phyloP scores from a whole-genome alignment of 1,284 basidiomycete species.

The Cutaneotrichosporon sp. region DNA sequence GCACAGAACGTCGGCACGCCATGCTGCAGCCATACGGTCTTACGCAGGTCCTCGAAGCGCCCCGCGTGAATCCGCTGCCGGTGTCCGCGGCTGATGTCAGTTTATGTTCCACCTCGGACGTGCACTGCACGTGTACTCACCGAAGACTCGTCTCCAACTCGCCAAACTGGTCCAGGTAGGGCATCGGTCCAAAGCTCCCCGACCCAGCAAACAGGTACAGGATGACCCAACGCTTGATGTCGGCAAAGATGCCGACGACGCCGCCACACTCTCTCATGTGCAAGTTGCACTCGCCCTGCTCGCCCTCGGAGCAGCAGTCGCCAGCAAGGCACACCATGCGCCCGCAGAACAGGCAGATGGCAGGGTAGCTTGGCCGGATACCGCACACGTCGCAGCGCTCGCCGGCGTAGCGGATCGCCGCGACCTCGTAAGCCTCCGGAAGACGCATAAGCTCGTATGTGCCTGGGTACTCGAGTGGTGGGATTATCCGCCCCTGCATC shows the following conservation, averaged over 20 bases:
- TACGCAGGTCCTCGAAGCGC: slow-evolving; percentile 89
- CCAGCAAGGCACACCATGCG: slow-evolving; percentile 86
- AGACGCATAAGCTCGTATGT: slow-evolving; percentile 82
- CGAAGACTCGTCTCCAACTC: slow-evolving; percentile 92
- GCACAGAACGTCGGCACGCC: slow-evolving; percentile 88
- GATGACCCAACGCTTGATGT: slow-evolving; percentile 88
- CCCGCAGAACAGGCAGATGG: slow-evolving; percentile 91
- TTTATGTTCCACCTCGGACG: neutral
- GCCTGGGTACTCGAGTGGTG: slow-evolving; percentile 78
- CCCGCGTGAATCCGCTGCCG: slow-evolving; percentile 83
- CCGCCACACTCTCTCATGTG: slow-evolving; percentile 94
- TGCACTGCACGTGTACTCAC: slow-evolving; percentile 57
- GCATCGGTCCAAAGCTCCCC: slow-evolving; percentile 83
- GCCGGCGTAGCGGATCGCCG: slow-evolving; percentile 72
- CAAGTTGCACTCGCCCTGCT: slow-evolving; percentile 87
- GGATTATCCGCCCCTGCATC: slow-evolving; percentile 51
- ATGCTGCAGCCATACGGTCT: slow-evolving; percentile 79
- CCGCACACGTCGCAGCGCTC: slow-evolving; percentile 74
- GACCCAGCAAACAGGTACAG: slow-evolving; percentile 88
- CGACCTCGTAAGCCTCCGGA: slow-evolving; percentile 76
- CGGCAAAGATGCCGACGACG: slow-evolving; percentile 83
- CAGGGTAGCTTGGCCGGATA: slow-evolving; percentile 79
- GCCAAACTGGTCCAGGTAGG: slow-evolving; percentile 93
- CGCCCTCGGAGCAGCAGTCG: slow-evolving; percentile 81
- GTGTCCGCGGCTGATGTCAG: slow-evolving; percentile 67